Evolutionary conservation across 2,329 filamentous ascomycete genomes (phyloP).

Genomic region (Thyridium curvatum): DNA sequence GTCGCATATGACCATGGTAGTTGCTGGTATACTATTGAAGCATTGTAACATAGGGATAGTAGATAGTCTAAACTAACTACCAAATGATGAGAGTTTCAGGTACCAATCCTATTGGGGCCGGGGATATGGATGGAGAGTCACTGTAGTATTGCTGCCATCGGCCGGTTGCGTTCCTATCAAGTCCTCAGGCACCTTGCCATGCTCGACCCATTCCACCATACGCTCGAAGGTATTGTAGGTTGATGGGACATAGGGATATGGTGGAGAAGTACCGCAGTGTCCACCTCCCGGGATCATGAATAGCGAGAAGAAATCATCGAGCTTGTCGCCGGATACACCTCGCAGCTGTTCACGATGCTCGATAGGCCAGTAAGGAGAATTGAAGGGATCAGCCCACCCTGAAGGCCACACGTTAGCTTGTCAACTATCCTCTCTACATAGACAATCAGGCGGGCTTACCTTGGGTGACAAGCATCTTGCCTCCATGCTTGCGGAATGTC

Average conservation of each 20-base stretch:
- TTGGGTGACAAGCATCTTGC: constrained; percentile 30
- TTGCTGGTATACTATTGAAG: no score
- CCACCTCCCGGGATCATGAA: constrained; percentile 32
- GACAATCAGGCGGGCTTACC: constrained; percentile 7
- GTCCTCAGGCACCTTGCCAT: constrained; percentile 14
- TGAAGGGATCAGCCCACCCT: constrained; percentile 27
- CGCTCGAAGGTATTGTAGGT: constrained; percentile 24
- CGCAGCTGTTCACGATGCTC: constrained; percentile 22
- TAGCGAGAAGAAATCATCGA: constrained; percentile 23
- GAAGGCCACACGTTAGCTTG: background rate
- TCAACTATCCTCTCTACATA: background rate
- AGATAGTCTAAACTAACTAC: no score
- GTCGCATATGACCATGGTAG: no score
- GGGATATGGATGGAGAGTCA: constrained; percentile 16
- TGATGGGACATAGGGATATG: constrained; percentile 22
- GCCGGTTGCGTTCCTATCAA: constrained; percentile 20
- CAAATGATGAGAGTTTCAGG: no score
- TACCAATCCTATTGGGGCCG: no score
- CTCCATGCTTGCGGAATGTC: constrained; percentile 19
- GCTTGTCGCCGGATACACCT: constrained; percentile 10
- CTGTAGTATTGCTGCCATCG: constrained; percentile 20
- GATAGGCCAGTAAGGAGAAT: constrained; percentile 27
- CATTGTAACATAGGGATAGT: no score
- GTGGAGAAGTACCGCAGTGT: constrained; percentile 25
- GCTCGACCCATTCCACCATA: constrained; percentile 27